These are phyloP conservation scores for Pseudozyma hubeiensis DNA, from an alignment of 1,284 basidiomycete genomes.

Conservation along the genomic window DNA sequence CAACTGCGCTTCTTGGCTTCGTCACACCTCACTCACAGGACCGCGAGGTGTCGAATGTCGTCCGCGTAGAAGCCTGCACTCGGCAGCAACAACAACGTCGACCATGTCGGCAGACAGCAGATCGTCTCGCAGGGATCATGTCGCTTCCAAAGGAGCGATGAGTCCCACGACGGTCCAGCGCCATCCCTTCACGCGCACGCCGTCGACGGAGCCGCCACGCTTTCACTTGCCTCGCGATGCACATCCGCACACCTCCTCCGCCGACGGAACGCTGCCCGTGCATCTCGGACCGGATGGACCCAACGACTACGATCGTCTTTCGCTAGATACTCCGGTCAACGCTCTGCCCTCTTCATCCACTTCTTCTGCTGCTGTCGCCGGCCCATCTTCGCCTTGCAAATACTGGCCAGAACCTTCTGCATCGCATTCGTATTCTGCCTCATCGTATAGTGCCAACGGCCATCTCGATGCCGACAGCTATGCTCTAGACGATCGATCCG, in stretches of 20 bases:
- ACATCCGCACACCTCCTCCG: slow-evolving; percentile 1
- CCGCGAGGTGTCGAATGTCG: neutral
- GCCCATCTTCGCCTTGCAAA: slow-evolving; percentile 7
- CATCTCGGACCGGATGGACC: slow-evolving; percentile 26
- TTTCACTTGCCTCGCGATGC: slow-evolving; percentile 10
- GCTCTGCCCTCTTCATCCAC: slow-evolving; percentile 13
- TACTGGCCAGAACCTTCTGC: slow-evolving; percentile 36
- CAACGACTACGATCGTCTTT: slow-evolving; percentile 9
- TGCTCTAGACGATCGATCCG: slow-evolving; percentile 11
- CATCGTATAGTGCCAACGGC: slow-evolving; percentile 7
- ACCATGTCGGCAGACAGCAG: slow-evolving; percentile 18
- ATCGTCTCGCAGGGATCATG: slow-evolving; percentile 15
- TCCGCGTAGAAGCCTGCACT: neutral
- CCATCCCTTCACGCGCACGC: slow-evolving; percentile 35
- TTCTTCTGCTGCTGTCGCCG: slow-evolving; percentile 7
- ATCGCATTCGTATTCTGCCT: slow-evolving; percentile 4
- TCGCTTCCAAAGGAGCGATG: slow-evolving; percentile 4
- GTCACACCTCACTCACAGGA: neutral
- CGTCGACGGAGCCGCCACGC: slow-evolving; percentile 42
- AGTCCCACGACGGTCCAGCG: slow-evolving; percentile 24
- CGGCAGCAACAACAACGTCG: neutral
- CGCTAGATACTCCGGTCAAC: slow-evolving; percentile 23
- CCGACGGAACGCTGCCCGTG: slow-evolving; percentile 23
- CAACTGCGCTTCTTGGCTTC: neutral
- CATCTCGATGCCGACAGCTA: slow-evolving; percentile 11